phyloP scores from a whole-genome alignment of 495 filamentous ascomycete genomes.

The Cercophora scortea region DNA sequence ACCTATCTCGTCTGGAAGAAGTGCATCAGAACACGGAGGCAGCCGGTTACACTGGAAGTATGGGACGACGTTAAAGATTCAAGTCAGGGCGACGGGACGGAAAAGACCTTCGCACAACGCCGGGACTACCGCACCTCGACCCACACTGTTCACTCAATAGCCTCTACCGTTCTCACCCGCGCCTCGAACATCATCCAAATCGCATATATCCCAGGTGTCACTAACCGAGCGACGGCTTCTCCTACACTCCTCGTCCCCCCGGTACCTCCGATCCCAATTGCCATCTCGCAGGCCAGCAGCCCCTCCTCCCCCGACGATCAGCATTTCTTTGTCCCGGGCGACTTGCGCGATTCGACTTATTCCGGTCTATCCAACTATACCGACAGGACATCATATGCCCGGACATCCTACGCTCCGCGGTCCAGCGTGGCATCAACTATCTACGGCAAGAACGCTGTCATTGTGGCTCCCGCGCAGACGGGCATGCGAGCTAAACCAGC shows the following conservation, averaged over 20 bases:
- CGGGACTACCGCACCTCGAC: constrained; percentile 67
- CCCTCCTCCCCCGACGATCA: constrained; percentile 62
- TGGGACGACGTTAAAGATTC: constrained; percentile 48
- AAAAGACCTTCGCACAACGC: constrained; percentile 51
- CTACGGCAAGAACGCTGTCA: constrained; percentile 79
- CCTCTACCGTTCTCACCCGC: constrained; percentile 88
- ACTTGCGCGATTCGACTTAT: constrained; percentile 82
- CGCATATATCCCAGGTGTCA: constrained; percentile 96
- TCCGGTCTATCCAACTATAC: constrained; percentile 57
- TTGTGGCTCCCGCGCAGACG: constrained; percentile 71
- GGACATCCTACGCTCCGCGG: constrained; percentile 59
- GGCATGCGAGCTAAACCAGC: constrained; percentile 78
- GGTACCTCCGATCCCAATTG: constrained; percentile 82
- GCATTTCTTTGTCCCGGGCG: constrained; percentile 89
- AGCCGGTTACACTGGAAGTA: constrained; percentile 44
- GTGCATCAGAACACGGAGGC: constrained; percentile 72
- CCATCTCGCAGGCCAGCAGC: constrained; percentile 46
- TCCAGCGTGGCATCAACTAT: constrained; percentile 86
- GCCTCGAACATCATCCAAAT: constrained; percentile 99
- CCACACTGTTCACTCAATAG: constrained; percentile 84
- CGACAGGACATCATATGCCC: constrained; percentile 57
- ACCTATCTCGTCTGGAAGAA: constrained; percentile 81
- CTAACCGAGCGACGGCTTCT: constrained; percentile 78
- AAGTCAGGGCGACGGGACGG: constrained; percentile 44
- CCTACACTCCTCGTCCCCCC: constrained; percentile 81